phyloP scores from a whole-genome alignment of 192 early-diverging fungal species.

The Backusella circina region DNA sequence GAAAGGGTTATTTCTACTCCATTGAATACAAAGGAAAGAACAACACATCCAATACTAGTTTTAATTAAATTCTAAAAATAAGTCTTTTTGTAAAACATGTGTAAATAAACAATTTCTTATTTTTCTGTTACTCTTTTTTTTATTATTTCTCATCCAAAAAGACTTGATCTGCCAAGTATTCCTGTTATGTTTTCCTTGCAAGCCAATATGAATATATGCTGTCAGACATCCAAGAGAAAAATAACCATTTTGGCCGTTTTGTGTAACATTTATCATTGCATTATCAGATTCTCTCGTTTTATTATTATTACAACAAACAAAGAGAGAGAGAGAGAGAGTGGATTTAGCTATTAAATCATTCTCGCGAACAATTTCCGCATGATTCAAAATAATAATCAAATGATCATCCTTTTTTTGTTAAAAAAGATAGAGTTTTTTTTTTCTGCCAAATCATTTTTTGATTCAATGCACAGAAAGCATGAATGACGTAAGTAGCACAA shows the following conservation, averaged over 20 bases:
- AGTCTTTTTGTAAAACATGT: background rate
- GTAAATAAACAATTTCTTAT: background rate
- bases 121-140: background rate
- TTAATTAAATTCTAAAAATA: slow-evolving; percentile 1
- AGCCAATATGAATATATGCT: background rate
- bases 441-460: background rate
- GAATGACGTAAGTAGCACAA: background rate
- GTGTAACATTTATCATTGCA: background rate
- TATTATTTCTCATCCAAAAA: background rate
- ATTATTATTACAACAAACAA: background rate
- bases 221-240: background rate
- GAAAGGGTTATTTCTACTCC: background rate
- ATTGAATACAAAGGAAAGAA: background rate
- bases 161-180: background rate
- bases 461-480: background rate
- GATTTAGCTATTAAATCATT: background rate
- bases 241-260: background rate
- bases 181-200: background rate
- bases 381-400: background rate
- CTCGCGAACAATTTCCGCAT: background rate
- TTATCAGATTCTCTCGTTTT: background rate
- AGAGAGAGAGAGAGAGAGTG: background rate
- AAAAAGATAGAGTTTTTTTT: background rate
- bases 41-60: background rate
- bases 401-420: background rate